These are phyloP conservation scores for Phytophthora quininea DNA, from an alignment of 352 stramenopile species.

Conservation along the genomic window DNA sequence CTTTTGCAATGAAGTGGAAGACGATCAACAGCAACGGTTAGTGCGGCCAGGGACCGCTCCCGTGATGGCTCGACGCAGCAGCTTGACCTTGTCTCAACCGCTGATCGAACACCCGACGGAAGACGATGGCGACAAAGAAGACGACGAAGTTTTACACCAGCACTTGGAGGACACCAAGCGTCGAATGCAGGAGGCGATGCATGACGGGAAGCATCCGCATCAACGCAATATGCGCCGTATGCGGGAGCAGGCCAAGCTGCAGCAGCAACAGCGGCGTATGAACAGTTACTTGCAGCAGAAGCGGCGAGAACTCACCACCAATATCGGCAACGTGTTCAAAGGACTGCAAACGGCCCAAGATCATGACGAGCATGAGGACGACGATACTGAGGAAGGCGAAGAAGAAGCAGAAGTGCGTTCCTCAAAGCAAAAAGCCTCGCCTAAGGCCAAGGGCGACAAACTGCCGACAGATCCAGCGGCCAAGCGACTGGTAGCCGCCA, in stretches of 20 bases:
- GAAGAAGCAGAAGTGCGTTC: background rate
- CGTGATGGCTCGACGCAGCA: conserved; percentile 4
- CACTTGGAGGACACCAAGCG: conserved; percentile 55
- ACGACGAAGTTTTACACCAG: conserved; percentile 25
- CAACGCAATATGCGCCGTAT: conserved; percentile 41
- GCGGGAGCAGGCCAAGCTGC: conserved; percentile 33
- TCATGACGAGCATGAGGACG: background rate
- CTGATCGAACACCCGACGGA: too few species aligned
- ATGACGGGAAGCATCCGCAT: conserved; percentile 35
- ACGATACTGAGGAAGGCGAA: background rate
- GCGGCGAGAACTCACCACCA: conserved; percentile 63
- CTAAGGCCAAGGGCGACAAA: conserved; percentile 3
- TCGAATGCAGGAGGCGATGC: conserved; percentile 56
- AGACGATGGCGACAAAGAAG: background rate
- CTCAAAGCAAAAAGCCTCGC: conserved; percentile 4
- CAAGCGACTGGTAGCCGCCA: conserved; percentile 16
- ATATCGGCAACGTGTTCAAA: conserved; percentile 77
- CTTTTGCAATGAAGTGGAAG: conserved; percentile 25
- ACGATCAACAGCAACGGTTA: conserved; percentile 3
- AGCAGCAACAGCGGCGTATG: conserved; percentile 67
- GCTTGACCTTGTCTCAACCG: background rate
- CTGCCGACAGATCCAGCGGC: background rate
- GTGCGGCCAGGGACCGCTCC: conserved; percentile 27
- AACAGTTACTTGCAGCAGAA: conserved; percentile 79
- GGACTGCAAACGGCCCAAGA: conserved; percentile 28